Conservation (phyloP, 2,329 filamentous ascomycete genomes). For the Diaporthe sp. region DNA sequence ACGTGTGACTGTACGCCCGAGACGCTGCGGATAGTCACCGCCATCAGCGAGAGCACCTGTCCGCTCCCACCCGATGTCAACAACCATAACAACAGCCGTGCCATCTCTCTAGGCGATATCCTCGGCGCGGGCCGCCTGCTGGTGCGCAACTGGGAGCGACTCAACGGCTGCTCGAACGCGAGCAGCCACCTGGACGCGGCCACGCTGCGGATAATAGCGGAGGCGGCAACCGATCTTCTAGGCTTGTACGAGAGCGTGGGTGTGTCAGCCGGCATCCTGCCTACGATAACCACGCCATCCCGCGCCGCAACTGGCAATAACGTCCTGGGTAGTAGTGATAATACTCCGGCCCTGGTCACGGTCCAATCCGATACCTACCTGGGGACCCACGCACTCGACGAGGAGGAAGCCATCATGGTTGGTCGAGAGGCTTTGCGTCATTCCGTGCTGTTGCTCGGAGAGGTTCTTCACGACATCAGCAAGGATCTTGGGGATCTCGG, state of each 20-base stretch:
- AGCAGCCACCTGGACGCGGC: neutral
- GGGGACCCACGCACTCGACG: neutral
- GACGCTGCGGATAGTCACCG: neutral
- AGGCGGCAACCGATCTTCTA: neutral
- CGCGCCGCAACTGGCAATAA: neutral
- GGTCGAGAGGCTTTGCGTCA: neutral
- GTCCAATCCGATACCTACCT: neutral
- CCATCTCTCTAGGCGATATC: neutral
- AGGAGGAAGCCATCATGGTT: neutral
- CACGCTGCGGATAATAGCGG: neutral
- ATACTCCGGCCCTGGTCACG: neutral
- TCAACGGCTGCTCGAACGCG: neutral
- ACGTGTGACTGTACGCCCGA: neutral
- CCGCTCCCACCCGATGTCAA: neutral
- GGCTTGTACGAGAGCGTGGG: neutral
- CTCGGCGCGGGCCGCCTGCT: neutral
- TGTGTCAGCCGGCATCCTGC: neutral
- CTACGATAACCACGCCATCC: neutral
- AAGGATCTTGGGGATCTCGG: neutral
- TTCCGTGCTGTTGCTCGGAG: neutral
- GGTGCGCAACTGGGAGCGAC: neutral
- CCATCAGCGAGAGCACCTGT: neutral
- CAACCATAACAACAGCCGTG: neutral
- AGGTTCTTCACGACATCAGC: neutral
- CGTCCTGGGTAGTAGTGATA: neutral